Conservation (phyloP, 2,329 filamentous ascomycete species). For the Scopulariopsis brevicaulis region DNA sequence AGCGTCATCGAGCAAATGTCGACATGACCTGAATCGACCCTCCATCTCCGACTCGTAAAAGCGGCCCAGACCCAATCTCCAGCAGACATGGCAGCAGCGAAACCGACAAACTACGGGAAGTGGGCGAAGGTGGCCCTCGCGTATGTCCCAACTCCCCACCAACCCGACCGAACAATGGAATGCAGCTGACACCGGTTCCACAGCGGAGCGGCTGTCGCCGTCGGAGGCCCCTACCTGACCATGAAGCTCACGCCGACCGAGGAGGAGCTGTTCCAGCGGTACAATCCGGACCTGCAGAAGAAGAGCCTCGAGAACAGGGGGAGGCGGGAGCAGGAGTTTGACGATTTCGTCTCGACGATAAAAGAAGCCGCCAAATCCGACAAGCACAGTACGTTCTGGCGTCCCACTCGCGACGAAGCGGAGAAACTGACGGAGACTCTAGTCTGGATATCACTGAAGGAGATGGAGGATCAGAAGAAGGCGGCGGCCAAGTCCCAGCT, state of each 20-base stretch:
- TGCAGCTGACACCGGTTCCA: not conserved
- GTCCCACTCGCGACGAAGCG: not conserved
- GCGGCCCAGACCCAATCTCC: not conserved
- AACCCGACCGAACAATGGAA: not conserved
- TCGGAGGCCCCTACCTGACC: slow-evolving; percentile 79
- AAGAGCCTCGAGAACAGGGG: slow-evolving; percentile 70
- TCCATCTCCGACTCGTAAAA: not conserved
- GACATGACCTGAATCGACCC: not conserved
- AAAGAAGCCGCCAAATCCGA: slow-evolving; percentile 87
- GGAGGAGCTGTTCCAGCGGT: slow-evolving; percentile 83
- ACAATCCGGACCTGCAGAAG: slow-evolving; percentile 91
- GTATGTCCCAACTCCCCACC: slow-evolving; percentile 35
- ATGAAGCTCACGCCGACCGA: slow-evolving; percentile 73
- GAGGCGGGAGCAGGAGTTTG: slow-evolving; percentile 73
- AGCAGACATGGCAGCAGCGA: slow-evolving; percentile 5
- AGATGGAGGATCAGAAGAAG: slow-evolving; percentile 30
- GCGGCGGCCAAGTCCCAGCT: slow-evolving; percentile 21
- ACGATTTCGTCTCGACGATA: slow-evolving; percentile 72
- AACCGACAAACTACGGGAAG: slow-evolving; percentile 28
- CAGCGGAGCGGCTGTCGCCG: slow-evolving; percentile 59
- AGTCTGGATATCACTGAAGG: slow-evolving; percentile 42
- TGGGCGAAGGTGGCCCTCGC: slow-evolving; percentile 60
- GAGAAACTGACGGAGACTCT: not conserved
- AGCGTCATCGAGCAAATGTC: not conserved
- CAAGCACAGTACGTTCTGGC: slow-evolving; percentile 62